These are phyloP conservation scores for Sporothrix humicola DNA, from an alignment of 2,329 filamentous ascomycete genomes.

Conservation along the genomic window DNA sequence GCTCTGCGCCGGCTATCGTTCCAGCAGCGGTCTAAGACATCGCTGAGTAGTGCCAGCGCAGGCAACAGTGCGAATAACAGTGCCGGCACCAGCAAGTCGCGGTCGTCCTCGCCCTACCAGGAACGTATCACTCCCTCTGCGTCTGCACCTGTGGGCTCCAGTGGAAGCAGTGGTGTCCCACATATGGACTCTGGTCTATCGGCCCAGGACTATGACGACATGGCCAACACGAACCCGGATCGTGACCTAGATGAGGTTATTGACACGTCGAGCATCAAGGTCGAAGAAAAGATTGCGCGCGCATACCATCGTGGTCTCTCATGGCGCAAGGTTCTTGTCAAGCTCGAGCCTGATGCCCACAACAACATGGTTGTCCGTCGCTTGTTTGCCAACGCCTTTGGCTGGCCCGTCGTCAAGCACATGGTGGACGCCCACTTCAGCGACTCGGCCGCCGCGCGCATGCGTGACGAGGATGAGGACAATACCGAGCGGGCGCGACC, in stretches of 20 bases:
- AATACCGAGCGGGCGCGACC: conserved; percentile 72
- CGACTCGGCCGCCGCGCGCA: conserved; percentile 69
- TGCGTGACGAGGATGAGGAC: conserved; percentile 69
- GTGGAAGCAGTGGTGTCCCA: conserved; percentile 38
- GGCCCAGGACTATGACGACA: conserved; percentile 60
- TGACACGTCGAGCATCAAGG: conserved; percentile 75
- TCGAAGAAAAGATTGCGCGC: conserved; percentile 96
- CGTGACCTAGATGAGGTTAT: conserved; percentile 55
- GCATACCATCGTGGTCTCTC: conserved; percentile 91
- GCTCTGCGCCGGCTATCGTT: conserved; percentile 40
- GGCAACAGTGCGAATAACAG: conserved; percentile 25
- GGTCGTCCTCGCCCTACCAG: conserved; percentile 23
- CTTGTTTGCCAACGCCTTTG: conserved; percentile 96
- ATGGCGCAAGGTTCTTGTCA: conserved; percentile 96
- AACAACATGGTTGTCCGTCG: conserved; percentile 97
- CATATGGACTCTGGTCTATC: conserved; percentile 54
- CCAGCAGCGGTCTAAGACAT: conserved; percentile 28
- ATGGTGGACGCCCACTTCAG: conserved; percentile 93
- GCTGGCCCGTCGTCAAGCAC: conserved; percentile 96
- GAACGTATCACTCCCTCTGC: background rate
- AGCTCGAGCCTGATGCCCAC: conserved; percentile 94
- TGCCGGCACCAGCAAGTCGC: conserved; percentile 37
- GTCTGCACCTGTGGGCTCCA: no score
- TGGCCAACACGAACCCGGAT: conserved; percentile 53
- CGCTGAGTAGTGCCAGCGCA: background rate